These are phyloP conservation scores for Geotrichum reessii DNA, from an alignment of 1,139 yeast genomes.

Conservation along the genomic window DNA sequence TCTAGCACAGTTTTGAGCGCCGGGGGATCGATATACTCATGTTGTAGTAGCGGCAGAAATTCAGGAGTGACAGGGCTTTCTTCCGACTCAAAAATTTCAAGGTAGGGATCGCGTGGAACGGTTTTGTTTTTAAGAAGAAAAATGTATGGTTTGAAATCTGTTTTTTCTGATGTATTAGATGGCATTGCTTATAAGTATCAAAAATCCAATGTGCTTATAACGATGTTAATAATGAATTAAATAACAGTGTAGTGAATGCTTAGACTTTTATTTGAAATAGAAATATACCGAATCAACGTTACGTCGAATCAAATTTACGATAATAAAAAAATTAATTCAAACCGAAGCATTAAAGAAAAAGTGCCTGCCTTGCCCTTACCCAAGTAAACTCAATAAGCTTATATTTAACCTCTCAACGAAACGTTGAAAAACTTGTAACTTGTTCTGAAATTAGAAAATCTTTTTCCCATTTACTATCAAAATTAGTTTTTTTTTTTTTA, in stretches of 20 bases:
- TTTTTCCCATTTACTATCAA: no score
- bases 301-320: not conserved
- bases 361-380: not conserved
- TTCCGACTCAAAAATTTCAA: conserved; percentile 37
- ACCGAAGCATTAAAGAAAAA: not conserved
- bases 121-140: conserved; percentile 63
- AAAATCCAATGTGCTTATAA: no score
- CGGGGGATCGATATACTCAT: conserved; percentile 48
- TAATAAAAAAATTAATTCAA: no score
- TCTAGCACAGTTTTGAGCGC: conserved; percentile 43
- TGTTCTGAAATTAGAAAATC: no score
- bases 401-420: no score
- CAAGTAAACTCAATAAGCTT: no score
- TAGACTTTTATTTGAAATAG: not conserved
- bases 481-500: no score
- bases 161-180: not conserved
- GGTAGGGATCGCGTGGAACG: conserved; percentile 60
- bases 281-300: not conserved
- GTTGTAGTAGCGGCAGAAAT: conserved; percentile 68
- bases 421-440: no score
- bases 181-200: not conserved
- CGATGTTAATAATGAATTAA: not conserved
- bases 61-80: conserved; percentile 38
- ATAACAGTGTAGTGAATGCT: not conserved
- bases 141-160: conserved; percentile 20